These are phyloP conservation scores for Eucalyptus sp. DNA, from an alignment of 345 rosid species.

Conservation along the genomic window DNA sequence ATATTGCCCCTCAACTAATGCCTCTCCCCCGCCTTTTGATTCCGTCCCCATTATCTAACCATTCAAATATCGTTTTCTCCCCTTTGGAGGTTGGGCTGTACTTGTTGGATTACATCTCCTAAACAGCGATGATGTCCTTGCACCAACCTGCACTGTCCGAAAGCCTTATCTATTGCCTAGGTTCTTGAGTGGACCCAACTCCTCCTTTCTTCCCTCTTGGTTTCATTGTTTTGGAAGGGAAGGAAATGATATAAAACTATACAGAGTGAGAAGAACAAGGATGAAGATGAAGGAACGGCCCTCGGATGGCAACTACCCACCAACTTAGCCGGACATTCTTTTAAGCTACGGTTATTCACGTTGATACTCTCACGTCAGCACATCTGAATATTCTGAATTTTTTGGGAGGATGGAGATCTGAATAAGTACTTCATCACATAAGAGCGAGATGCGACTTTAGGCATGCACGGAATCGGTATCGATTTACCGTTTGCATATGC, in stretches of 20 bases:
- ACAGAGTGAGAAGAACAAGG: not conserved
- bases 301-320: not conserved
- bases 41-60: not conserved
- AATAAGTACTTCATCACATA: not conserved
- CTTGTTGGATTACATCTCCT: not conserved
- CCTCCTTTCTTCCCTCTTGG: not conserved
- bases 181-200: not conserved
- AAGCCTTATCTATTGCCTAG: not conserved
- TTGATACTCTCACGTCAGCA: accelerated
- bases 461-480: not conserved
- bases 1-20: not conserved
- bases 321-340: not conserved
- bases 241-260: not conserved
- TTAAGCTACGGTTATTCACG: accelerated
- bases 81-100: not conserved
- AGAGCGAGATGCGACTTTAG: not conserved
- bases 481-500: not conserved
- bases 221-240: not conserved
- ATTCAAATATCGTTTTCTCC: not conserved
- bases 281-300: not conserved
- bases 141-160: not conserved
- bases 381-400: accelerated
- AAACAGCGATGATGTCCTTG: not conserved
- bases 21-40: not conserved
- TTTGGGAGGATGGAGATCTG: accelerated